Conservation (phyloP, 148 eudicot species). For the Nyssa sinensis region DNA sequence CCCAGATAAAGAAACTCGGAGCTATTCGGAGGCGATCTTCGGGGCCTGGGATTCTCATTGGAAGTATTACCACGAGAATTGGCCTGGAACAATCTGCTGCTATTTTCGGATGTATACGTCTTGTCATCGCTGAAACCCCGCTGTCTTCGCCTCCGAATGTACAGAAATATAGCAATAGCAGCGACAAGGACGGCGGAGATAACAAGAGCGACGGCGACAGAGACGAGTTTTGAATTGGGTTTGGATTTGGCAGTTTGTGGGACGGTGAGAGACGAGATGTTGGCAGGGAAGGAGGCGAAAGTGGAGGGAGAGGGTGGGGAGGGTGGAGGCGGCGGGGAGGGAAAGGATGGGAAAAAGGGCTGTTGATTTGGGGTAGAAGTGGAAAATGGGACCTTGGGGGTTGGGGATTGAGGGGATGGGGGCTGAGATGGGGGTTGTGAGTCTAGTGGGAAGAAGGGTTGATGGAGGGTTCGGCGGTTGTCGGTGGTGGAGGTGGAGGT, state of each 20-base stretch:
- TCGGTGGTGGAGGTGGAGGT: slow-evolving; percentile 12
- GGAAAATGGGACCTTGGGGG: slow-evolving; percentile 46
- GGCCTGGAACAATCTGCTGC: neutral
- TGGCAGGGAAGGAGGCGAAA: slow-evolving; percentile 78
- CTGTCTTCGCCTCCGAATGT: slow-evolving; percentile 41
- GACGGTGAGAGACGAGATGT: slow-evolving; percentile 75
- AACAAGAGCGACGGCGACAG: slow-evolving; percentile 52
- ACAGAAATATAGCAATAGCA: slow-evolving; percentile 49
- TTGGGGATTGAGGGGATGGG: slow-evolving; percentile 38
- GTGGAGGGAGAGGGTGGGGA: slow-evolving; percentile 32
- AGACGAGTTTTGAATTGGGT: slow-evolving; percentile 44
- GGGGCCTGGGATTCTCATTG: slow-evolving; percentile 31
- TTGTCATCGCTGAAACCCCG: slow-evolving; percentile 18
- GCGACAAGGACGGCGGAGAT: slow-evolving; percentile 51
- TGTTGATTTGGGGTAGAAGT: slow-evolving; percentile 29
- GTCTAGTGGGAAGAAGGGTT: slow-evolving; percentile 65
- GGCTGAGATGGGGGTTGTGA: slow-evolving; percentile 41
- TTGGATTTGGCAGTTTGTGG: slow-evolving; percentile 54
- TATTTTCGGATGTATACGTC: slow-evolving; percentile 31
- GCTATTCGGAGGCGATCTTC: slow-evolving; percentile 61
- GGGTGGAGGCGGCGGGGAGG: slow-evolving; percentile 60
- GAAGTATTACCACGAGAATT: neutral
- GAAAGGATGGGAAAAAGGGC: slow-evolving; percentile 65
- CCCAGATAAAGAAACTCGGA: slow-evolving; percentile 90
- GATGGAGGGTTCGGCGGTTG: slow-evolving; percentile 80